A percentile compares a stretch with the other conserved stretches of the same genome.
phyloP scores from a whole-genome alignment of 2,329 filamentous ascomycete species.

The Dactylonectria macrodidyma region DNA sequence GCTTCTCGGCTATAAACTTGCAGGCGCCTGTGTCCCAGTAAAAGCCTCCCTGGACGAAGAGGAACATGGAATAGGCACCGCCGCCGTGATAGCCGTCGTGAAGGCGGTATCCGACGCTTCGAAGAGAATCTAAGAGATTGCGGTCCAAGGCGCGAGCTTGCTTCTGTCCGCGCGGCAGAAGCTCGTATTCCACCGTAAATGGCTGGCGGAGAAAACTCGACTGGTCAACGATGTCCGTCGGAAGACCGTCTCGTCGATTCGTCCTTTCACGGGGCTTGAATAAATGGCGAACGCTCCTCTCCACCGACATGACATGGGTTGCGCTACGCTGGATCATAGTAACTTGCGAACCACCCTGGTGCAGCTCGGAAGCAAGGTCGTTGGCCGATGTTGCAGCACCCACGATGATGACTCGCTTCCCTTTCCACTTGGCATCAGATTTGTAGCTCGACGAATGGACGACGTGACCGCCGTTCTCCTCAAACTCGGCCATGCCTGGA shows the following conservation, averaged over 20 bases:
- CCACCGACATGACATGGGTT: conserved; percentile 24
- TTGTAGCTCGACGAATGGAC: conserved; percentile 14
- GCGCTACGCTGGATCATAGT: conserved; percentile 25
- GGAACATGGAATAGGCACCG: conserved; percentile 32
- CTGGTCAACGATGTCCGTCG: neutral
- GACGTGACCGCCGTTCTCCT: conserved; percentile 8
- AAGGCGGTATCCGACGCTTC: conserved; percentile 20
- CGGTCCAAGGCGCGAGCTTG: conserved; percentile 5
- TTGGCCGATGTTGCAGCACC: conserved; percentile 21
- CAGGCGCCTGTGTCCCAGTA: conserved; percentile 30
- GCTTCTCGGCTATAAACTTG: conserved; percentile 18
- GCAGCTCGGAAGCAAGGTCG: conserved; percentile 13
- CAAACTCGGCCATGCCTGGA: conserved; percentile 12
- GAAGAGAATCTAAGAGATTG: conserved; percentile 8
- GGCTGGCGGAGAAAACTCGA: conserved; percentile 9
- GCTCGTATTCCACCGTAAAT: conserved; percentile 18
- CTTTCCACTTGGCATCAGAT: neutral
- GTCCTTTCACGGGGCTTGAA: conserved; percentile 12
- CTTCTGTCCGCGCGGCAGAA: conserved; percentile 1
- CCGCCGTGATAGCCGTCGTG: conserved; percentile 30
- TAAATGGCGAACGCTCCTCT: conserved; percentile 16
- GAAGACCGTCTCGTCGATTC: conserved; percentile 8
- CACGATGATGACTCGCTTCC: conserved; percentile 11
- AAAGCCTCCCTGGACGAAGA: conserved; percentile 28
- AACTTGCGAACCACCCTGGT: conserved; percentile 8